These are phyloP conservation scores for Sinapis alba DNA, from an alignment of 441 rosid genomes.

Conservation along the genomic window DNA sequence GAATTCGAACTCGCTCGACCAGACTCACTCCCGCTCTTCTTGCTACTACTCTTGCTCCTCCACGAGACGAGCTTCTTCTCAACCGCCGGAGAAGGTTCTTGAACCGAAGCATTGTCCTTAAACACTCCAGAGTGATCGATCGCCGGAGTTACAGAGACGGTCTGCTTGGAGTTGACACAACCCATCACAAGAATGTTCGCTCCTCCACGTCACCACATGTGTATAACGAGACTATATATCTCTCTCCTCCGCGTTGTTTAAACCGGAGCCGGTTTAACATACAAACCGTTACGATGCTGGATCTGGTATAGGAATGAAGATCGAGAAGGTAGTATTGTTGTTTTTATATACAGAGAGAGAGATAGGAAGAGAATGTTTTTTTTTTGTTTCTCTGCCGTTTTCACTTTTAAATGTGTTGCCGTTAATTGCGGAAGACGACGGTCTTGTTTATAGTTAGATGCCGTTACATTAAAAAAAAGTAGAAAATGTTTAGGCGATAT, in stretches of 20 bases:
- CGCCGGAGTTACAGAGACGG: slow-evolving; percentile 86
- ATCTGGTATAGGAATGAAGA: background rate
- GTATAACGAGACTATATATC: background rate
- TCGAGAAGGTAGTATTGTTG: background rate
- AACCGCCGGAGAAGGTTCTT: slow-evolving; percentile 8
- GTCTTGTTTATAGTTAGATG: background rate
- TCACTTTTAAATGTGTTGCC: background rate
- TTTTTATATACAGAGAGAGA: background rate
- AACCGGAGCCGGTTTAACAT: background rate
- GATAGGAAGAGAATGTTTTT: background rate
- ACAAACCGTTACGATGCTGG: background rate
- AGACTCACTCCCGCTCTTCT: slow-evolving; percentile 50
- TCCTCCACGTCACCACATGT: slow-evolving; percentile 11
- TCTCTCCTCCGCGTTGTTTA: background rate
- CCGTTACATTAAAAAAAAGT: background rate
- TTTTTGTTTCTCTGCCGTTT: background rate
- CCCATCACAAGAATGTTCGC: slow-evolving; percentile 54
- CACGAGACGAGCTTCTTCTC: slow-evolving; percentile 40
- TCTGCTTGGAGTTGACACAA: slow-evolving; percentile 91
- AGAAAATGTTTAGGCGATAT: slow-evolving; percentile 28
- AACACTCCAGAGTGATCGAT: slow-evolving; percentile 67
- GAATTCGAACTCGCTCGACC: slow-evolving; percentile 62
- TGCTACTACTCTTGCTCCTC: slow-evolving; percentile 44
- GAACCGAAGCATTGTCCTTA: slow-evolving; percentile 44
- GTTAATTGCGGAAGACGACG: slow-evolving; percentile 43